Evolutionary conservation across 2,329 filamentous ascomycete species (phyloP), one percentile per base, ranked within the genome.

Genomic region (Thelonectria rubi): DNA sequence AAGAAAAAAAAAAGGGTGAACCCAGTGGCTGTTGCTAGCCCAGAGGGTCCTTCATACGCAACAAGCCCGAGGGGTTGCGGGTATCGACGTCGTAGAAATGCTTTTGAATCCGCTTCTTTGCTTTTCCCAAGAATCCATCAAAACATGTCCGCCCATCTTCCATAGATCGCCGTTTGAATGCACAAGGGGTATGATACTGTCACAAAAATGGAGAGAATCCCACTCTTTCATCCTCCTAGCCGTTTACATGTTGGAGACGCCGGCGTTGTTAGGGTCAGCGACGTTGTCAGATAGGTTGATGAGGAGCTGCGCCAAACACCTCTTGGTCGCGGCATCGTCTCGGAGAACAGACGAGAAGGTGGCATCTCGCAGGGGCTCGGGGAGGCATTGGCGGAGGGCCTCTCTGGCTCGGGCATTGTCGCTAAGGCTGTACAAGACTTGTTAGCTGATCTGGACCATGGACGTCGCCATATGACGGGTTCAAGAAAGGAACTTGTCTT

Each of bases 321-420:
- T 90, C 82, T 99, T 99, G 0, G 95, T 99, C 1, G 95, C 95
- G 14, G 95, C 95, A 74, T 99, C 95, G 73, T 99, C 95, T 60
- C 95, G 91, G 34, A 99, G 88, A 46, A 99, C 95, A 0, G 94
- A 94, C 9, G 93, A 97, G 77, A 99, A 99, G 2, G 95, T 99
- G 8, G 94, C 94, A 76, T 99, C 95, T 49, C 95, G 91, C n/a
- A 99, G 88, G n/a, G 95, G 95, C 74, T 99, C 95, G 0, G 95
- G 95, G 12, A 99, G 89, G 74, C 95, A 99, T 78, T 99, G 95
- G 43, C 95, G 88, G 20, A 99, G 86, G 47, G 95, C 95, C 77
- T 99, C 95, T 32, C 95, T 91, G 58, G 95, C 95, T 63, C 95
- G 91, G 63, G 94, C 94, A 73, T 99, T 99, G 76, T 99, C 95